Evolutionary conservation across 768 basidiomycete species (phyloP).

Genomic region (Suillus clintonianus): DNA sequence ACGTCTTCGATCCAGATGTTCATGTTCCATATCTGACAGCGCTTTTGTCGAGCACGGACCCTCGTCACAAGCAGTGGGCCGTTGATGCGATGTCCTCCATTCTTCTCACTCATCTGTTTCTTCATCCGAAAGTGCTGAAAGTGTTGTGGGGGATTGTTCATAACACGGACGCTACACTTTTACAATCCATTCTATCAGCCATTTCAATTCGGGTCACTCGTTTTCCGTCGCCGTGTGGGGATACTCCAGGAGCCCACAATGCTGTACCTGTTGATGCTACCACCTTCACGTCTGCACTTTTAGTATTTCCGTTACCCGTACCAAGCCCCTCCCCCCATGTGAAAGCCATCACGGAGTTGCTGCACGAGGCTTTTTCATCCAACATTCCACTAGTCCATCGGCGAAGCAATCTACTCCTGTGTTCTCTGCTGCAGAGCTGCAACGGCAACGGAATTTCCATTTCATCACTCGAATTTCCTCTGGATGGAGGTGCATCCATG

Average conservation of each 20-base stretch:
- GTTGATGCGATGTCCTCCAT: constrained; percentile 36
- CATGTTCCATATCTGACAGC: constrained; percentile 50
- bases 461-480: neutral
- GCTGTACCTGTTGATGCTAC: neutral
- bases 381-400: constrained; percentile 26
- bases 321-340: neutral
- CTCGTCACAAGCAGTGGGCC: constrained; percentile 30
- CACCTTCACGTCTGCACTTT: neutral
- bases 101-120: constrained; percentile 34
- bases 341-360: neutral
- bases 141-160: constrained; percentile 17
- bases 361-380: constrained; percentile 25
- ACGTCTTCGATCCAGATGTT: constrained; percentile 40
- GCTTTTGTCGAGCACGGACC: constrained; percentile 34
- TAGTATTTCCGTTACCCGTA: neutral
- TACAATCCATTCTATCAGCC: neutral
- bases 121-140: constrained; percentile 36
- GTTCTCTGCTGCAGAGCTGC: neutral
- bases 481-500: constrained; percentile 5
- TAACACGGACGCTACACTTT: neutral
- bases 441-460: neutral
- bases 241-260: neutral
- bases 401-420: constrained; percentile 38
- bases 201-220: neutral
- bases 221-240: neutral